A percentile compares a stretch with the other conserved stretches of the same genome.
Evolutionary conservation across 179 eudicot genomes (phyloP).

Genomic region (Beta macrorhiza): DNA sequence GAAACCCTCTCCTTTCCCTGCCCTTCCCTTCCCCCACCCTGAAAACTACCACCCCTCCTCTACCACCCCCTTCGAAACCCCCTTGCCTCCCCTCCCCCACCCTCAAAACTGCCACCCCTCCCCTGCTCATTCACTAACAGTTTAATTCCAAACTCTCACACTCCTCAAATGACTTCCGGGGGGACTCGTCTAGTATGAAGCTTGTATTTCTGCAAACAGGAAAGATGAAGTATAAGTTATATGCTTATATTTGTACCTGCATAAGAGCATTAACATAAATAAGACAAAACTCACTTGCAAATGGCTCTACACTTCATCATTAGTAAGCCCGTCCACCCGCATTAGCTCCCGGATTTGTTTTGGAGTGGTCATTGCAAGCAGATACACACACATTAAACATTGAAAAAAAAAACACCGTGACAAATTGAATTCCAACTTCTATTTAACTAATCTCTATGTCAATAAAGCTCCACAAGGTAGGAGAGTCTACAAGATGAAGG

Average conservation of each 20-base stretch:
- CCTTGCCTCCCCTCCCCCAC: too few relatives aligned
- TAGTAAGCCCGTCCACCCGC: conserved; percentile 78
- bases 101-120: too few relatives aligned
- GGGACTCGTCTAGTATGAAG: conserved; percentile 55
- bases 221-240: background rate
- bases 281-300: conserved; percentile 50
- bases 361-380: conserved; percentile 66
- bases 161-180: too few relatives aligned
- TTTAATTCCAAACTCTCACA: too few relatives aligned
- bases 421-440: conserved; percentile 4
- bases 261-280: background rate
- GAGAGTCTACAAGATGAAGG: background rate
- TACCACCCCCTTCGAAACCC: too few relatives aligned
- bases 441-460: background rate
- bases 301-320: conserved; percentile 88
- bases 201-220: conserved; percentile 56
- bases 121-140: too few relatives aligned
- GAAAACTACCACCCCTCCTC: too few relatives aligned
- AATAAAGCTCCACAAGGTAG: background rate
- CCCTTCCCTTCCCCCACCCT: too few relatives aligned
- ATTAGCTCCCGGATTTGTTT: conserved; percentile 81
- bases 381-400: background rate
- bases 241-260: background rate
- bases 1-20: too few relatives aligned
- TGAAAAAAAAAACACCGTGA: background rate